Base-by-base conservation (phyloP, 2,329 filamentous ascomycete genomes). In the Sphaceloma murrayae region DNA sequence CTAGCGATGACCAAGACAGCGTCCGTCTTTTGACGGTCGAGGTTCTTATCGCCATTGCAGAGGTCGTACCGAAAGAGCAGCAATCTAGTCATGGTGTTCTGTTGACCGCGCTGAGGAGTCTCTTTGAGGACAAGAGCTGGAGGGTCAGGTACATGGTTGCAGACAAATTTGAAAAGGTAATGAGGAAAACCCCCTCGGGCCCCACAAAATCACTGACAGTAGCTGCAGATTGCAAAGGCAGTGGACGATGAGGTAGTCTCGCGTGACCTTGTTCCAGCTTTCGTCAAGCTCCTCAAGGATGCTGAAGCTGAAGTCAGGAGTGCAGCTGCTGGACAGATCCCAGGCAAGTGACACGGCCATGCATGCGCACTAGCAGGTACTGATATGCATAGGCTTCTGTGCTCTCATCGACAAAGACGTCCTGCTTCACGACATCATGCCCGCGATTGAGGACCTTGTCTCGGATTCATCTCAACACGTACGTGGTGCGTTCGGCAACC, bases 101-200 rank as follows among this genome's bases (percentile, higher is more conserved):
- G 47, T 72, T 98, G 58, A 89, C 85, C 40, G 87, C 89, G 34
- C 69, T 98, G 58, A 82, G 91, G 57, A 94, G 78, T 67, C 67
- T 98, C 59, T 96, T 98, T 67, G 91, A 95, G 59, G 91, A 98
- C 65, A 98, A 96, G 77, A 96, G 91, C 69, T 98, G 91, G 91
- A 80, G 91, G 59, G 91, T 98, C 49, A 79, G 91, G 62, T 98
- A 96, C 67, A 98, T 98, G 91, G 91, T 98, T 56, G 91, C 91
- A 38, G 91, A 98, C 65, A 79, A 87, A 62, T 98, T 95, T 60
- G 91, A 98, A 67, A 95, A 96, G 82, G 86, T 86, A 60, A 39
- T n/a, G n/a, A n/a, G n/a, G n/a, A n/a, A n/a, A n/a, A n/a, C n/a
- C n/a, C 3, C 5, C 2, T 10, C 10, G 13, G 8, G n/a, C 21